Evolutionary conservation across 805 yeast genomes (phyloP).

Genomic region (Candida mattraensis): DNA sequence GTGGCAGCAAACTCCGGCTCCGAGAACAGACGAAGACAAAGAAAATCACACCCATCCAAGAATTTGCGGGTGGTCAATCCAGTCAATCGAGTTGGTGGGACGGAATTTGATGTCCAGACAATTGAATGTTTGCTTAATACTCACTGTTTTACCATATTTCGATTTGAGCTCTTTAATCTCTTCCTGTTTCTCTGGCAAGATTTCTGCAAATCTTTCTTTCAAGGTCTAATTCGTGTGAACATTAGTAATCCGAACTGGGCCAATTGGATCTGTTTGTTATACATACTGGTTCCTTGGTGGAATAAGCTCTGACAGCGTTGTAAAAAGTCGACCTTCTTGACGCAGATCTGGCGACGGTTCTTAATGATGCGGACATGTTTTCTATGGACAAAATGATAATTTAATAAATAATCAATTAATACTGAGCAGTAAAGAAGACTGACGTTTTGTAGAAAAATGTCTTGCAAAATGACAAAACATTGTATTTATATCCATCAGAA

Average conservation of each 20-base stretch:
- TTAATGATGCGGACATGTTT: constrained; percentile 25
- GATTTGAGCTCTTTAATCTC: constrained; percentile 87
- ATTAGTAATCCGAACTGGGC: too few relatives aligned
- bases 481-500: constrained; percentile 10
- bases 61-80: too few relatives aligned
- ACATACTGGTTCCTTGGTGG: constrained; percentile 40
- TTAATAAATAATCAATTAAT: too few relatives aligned
- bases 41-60: too few relatives aligned
- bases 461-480: constrained; percentile 7
- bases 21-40: too few relatives aligned
- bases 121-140: too few relatives aligned
- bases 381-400: constrained; percentile 9
- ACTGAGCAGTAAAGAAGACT: too few relatives aligned
- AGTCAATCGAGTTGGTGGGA: too few relatives aligned
- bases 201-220: constrained; percentile 91
- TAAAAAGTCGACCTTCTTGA: constrained; percentile 24
- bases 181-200: constrained; percentile 88
- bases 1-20: constrained; percentile 8
- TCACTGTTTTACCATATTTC: constrained; percentile 81
- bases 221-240: constrained; percentile 68
- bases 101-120: neutral
- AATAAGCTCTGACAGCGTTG: constrained; percentile 35
- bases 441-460: too few relatives aligned
- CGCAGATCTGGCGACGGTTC: constrained; percentile 32
- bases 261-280: too few relatives aligned